Evolutionary conservation across 495 filamentous ascomycete genomes (phyloP).

Genomic region (Aspergillus nanangensis): DNA sequence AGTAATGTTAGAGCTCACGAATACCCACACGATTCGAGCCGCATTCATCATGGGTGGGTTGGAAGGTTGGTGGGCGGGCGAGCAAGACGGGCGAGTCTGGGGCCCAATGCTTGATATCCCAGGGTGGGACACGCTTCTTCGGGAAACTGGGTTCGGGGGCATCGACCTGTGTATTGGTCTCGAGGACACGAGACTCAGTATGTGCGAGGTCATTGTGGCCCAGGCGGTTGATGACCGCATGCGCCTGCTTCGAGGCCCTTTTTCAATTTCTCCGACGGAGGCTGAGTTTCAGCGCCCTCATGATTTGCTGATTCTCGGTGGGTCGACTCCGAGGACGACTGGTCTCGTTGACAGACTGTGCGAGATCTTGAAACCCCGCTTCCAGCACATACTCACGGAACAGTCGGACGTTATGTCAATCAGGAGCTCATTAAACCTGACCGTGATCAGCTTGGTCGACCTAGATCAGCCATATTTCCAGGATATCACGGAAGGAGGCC

Average conservation of each 20-base stretch:
- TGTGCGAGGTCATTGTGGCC: background rate
- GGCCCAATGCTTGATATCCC: background rate
- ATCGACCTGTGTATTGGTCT: background rate
- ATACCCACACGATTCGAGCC: background rate
- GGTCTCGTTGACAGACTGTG: background rate
- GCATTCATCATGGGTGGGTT: background rate
- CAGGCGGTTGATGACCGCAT: slow-evolving; percentile 5
- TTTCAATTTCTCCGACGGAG: background rate
- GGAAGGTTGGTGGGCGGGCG: slow-evolving; percentile 6
- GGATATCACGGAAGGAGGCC: background rate
- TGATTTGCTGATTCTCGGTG: background rate
- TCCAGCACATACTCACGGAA: background rate
- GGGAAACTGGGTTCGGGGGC: slow-evolving; percentile 3
- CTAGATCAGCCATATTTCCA: background rate
- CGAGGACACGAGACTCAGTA: background rate
- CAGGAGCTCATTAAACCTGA: background rate
- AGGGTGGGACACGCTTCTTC: slow-evolving; percentile 3
- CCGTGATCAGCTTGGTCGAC: background rate
- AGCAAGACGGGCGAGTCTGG: background rate
- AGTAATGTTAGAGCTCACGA: background rate
- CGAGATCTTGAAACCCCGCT: background rate
- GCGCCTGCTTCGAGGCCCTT: background rate
- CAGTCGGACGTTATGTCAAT: background rate
- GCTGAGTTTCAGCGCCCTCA: background rate
- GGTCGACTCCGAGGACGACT: background rate